Conservation (phyloP, 2,329 filamentous ascomycete genomes). For the Diaporthe caulivora region DNA sequence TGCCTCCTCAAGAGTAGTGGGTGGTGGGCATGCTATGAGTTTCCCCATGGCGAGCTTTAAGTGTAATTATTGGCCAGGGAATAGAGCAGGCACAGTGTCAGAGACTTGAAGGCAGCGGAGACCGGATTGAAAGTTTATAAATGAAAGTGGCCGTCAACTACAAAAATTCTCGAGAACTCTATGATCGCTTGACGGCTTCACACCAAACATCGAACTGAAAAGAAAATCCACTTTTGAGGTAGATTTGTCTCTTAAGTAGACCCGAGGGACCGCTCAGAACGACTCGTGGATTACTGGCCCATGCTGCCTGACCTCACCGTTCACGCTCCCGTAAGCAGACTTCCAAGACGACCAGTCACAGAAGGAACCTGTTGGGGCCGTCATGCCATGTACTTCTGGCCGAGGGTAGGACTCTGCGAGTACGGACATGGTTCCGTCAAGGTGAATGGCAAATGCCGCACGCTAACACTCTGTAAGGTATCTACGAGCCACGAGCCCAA, state of each 20-base stretch:
- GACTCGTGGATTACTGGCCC: background rate
- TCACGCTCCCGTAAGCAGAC: background rate
- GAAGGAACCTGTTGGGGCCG: background rate
- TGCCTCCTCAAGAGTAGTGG: slow-evolving; percentile 32
- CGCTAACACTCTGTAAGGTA: background rate
- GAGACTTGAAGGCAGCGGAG: too few relatives aligned
- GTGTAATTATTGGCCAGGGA: too few relatives aligned
- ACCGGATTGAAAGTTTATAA: too few relatives aligned
- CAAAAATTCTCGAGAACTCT: background rate
- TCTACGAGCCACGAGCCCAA: background rate
- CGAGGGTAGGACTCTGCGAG: background rate
- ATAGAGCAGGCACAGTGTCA: background rate
- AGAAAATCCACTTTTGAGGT: background rate
- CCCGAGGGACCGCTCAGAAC: background rate
- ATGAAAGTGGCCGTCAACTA: background rate
- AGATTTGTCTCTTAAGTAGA: background rate
- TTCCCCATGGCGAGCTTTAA: background rate
- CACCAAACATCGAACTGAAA: background rate
- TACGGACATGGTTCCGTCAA: background rate
- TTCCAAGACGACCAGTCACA: background rate
- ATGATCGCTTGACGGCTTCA: too few relatives aligned
- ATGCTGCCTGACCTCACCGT: background rate
- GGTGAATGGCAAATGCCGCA: background rate
- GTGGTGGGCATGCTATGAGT: background rate
- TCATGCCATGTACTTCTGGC: background rate